A percentile compares a stretch with the other conserved stretches of the same genome.
phyloP scores from a whole-genome alignment of 2,329 filamentous ascomycete genomes.

The Chaetothyriales sp. region DNA sequence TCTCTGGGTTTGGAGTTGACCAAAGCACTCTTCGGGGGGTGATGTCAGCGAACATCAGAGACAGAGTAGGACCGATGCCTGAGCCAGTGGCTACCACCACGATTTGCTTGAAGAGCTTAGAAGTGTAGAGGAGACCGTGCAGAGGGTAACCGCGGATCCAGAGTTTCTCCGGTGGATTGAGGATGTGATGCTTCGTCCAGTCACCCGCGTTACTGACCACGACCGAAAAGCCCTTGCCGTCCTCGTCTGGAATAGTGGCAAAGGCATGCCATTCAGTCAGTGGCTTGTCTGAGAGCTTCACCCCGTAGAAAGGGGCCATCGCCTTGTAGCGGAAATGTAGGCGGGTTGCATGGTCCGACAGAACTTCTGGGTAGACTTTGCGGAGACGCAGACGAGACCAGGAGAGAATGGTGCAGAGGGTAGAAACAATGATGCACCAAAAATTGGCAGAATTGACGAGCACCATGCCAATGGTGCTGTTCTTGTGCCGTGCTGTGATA shows the following conservation, averaged over 20 bases:
- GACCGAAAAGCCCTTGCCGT: conserved; percentile 46
- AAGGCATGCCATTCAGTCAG: conserved; percentile 62
- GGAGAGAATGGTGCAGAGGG: conserved; percentile 51
- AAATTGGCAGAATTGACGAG: conserved; percentile 39
- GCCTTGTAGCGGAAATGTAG: conserved; percentile 53
- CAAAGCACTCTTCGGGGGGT: conserved; percentile 50
- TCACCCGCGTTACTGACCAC: conserved; percentile 60
- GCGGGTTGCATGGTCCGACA: conserved; percentile 58
- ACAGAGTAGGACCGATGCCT: conserved; percentile 55
- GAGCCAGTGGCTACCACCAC: conserved; percentile 58
- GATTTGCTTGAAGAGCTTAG: conserved; percentile 46
- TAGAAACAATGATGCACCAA: conserved; percentile 54
- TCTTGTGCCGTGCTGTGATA: conserved; percentile 28
- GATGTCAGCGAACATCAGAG: conserved; percentile 32
- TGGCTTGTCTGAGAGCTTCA: conserved; percentile 47
- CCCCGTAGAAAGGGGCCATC: conserved; percentile 40
- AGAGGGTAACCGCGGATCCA: conserved; percentile 55
- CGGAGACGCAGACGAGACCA: conserved; percentile 59
- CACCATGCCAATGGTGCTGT: conserved; percentile 24
- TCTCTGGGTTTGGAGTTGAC: conserved; percentile 46
- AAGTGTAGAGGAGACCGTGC: conserved; percentile 42
- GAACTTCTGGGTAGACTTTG: conserved; percentile 46
- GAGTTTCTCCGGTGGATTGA: conserved; percentile 43
- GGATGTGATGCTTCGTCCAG: conserved; percentile 54
- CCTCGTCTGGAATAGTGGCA: conserved; percentile 51